Base-by-base conservation (phyloP, 2,329 filamentous ascomycete species). In the Colletotrichum cereale region DNA sequence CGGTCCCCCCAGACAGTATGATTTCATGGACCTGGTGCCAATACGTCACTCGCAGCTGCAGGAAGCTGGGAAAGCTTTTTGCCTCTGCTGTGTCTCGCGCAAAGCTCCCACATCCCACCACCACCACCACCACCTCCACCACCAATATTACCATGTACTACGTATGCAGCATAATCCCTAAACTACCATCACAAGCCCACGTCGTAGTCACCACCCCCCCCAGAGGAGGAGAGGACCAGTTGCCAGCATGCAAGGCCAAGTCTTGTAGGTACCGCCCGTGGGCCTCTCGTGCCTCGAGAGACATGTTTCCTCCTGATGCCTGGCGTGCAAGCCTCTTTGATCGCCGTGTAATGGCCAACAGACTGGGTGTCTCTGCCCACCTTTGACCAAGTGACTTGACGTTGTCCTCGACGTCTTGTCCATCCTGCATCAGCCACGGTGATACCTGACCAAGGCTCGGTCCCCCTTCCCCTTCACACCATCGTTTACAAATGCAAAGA, bases 21-120 rank as follows among this genome's bases (percentile, higher is more conserved):
- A 71, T 71, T 71, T 67, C 67, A 71, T 71, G 67, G 63, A 67
- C 44, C 42, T 67, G 48, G 40, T n/a, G 66, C 29, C 24, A 26
- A 48, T 71, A 71, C 67, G 63, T 71, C 67, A 71, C 63, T 36
- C n/a, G 52, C 31, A 55, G 21, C 52, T 52, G 64, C 55, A 70
- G 53, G 29, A 67, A 57, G 53, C 42, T 47, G 36, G 50, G 21
- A 55, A 24, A 53, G 52, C 31, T 65, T 56, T 21, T n/a, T 36
- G 44, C 56, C 24, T 44, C 56, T 36, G 65, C 24, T 64, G 36
- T 40, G 18, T 69, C 36, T 52, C 21, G 42, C 57, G 21, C 36
- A n/a, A 53, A 26, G 47, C 47, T 50, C 47, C 29, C 38, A 58
- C 55, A 42, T 58, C 55, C 55, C 42, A 61, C 18, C 57, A 61